Conservation (phyloP, 345 rosid genomes). For the Euphorbia peplus region DNA sequence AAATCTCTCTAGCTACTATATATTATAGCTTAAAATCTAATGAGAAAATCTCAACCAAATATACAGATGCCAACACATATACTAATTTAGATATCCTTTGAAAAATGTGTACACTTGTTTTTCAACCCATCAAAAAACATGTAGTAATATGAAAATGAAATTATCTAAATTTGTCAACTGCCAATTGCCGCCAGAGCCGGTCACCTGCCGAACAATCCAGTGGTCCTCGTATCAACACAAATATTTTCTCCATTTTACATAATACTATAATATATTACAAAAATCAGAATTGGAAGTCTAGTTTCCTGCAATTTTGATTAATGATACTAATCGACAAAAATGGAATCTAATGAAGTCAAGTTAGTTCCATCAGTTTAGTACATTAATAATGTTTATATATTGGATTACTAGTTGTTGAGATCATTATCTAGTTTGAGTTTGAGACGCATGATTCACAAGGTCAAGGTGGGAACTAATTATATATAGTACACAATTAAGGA, state of each 20-base stretch:
- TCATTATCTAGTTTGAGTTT: background rate
- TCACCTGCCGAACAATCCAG: background rate
- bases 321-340: background rate
- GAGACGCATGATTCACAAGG: constrained; percentile 7
- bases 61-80: no score
- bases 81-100: no score
- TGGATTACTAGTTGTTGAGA: background rate
- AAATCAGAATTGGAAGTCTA: background rate
- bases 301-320: background rate
- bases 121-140: background rate
- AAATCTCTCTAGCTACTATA: no score
- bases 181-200: constrained; percentile 1
- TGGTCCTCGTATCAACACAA: background rate
- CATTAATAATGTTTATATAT: no score
- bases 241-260: no score
- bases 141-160: no score
- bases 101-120: no score
- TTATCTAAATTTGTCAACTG: background rate
- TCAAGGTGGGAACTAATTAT: background rate
- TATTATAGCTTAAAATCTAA: no score
- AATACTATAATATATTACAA: no score
- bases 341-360: background rate
- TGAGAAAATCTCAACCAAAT: no score
- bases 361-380: no score
- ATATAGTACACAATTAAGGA: no score